phyloP scores from a whole-genome alignment of 352 stramenopile genomes.

The Phytophthora gonapodyides region DNA sequence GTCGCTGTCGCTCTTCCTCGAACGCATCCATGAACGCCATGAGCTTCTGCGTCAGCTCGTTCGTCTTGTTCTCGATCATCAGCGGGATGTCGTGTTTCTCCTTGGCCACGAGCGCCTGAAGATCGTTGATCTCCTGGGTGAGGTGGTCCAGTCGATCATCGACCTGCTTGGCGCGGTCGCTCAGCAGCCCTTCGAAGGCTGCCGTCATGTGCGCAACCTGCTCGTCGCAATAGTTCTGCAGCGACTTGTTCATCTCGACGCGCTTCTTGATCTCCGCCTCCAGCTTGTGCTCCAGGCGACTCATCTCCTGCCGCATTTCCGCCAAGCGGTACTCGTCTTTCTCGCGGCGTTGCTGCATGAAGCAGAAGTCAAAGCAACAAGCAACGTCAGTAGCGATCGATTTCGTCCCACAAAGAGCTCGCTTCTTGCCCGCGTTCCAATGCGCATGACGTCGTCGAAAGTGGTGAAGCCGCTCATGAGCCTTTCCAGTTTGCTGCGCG shows the following conservation, averaged over 20 bases:
- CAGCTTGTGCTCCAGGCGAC: constrained; percentile 89
- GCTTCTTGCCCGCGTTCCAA: constrained; percentile 66
- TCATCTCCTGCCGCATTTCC: constrained; percentile 93
- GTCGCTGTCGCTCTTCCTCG: constrained; percentile 82
- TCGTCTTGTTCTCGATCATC: constrained; percentile 90
- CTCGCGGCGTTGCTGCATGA: constrained; percentile 83
- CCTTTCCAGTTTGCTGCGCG: constrained; percentile 81
- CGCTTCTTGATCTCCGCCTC: constrained; percentile 93
- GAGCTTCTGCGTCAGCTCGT: constrained; percentile 90
- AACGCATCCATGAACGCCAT: constrained; percentile 90
- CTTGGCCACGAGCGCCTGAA: constrained; percentile 84
- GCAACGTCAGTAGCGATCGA: background rate
- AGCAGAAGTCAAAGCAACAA: constrained; percentile 5
- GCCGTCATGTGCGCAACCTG: constrained; percentile 87
- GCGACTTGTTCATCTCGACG: constrained; percentile 94
- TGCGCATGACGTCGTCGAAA: constrained; percentile 89
- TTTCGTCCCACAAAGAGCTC: background rate
- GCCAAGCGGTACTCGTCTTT: constrained; percentile 93
- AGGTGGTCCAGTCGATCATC: constrained; percentile 69
- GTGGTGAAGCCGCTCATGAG: constrained; percentile 87
- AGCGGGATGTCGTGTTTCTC: constrained; percentile 89
- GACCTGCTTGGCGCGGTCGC: constrained; percentile 78
- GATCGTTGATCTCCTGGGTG: constrained; percentile 76
- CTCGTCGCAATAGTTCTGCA: constrained; percentile 91
- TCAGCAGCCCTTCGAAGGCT: constrained; percentile 79